phyloP scores from a whole-genome alignment of 2,329 filamentous ascomycete genomes.

The Colletotrichum sublineola region DNA sequence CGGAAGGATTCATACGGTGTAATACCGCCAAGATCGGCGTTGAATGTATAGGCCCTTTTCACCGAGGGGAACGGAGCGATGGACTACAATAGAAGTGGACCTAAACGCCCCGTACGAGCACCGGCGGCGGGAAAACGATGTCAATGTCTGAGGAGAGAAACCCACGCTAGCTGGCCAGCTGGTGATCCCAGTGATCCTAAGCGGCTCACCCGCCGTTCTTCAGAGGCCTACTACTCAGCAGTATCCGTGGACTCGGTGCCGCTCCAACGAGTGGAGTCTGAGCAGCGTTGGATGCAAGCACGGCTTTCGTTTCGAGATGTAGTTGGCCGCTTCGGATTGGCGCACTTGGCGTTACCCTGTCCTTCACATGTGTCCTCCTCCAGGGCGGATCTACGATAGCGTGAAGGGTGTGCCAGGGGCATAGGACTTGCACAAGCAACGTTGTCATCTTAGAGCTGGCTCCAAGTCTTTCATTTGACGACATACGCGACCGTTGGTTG shows the following conservation, averaged over 20 bases:
- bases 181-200: background rate
- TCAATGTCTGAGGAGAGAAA: slow-evolving; percentile 5
- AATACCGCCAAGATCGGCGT: slow-evolving; percentile 23
- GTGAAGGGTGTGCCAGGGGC: slow-evolving; percentile 16
- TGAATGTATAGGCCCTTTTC: slow-evolving; percentile 16
- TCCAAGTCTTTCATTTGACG: background rate
- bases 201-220: background rate
- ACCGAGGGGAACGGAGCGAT: slow-evolving; percentile 1
- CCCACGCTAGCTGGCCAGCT: background rate
- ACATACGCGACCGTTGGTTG: background rate
- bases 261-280: background rate
- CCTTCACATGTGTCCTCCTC: slow-evolving; percentile 22
- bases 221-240: background rate
- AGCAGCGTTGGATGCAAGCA: background rate
- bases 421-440: slow-evolving; percentile 26
- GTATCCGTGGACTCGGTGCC: background rate
- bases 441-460: background rate
- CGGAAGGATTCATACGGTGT: slow-evolving; percentile 24
- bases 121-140: slow-evolving; percentile 3
- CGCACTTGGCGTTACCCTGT: background rate
- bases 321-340: slow-evolving; percentile 8
- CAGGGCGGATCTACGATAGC: slow-evolving; percentile 25
- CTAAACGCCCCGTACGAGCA: background rate
- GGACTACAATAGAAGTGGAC: background rate
- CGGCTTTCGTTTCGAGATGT: background rate